Evolutionary conservation across 768 basidiomycete species (phyloP), one percentile per base, ranked within the genome.

Genomic region (Dioszegia hungarica): DNA sequence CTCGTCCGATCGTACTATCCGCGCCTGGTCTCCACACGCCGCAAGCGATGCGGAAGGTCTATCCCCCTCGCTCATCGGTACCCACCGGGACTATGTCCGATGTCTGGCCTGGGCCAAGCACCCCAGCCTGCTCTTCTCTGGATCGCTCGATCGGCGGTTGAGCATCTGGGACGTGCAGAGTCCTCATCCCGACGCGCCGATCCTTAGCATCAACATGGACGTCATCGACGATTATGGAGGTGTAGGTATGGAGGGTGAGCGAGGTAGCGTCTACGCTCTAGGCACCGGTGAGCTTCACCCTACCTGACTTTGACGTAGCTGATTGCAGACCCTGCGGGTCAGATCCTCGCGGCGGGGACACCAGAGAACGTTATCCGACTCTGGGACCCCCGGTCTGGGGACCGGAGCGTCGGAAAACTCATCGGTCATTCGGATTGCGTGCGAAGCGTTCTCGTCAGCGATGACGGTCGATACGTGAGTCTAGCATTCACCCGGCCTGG

Each of bases 391-490:
- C 81, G 95, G 15, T 82, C 85, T 0, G 89, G 89, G 9, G 89
- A 86, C 68, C 81, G 88, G 40, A 85, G 78, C 72, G 85, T 76
- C 25, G 75, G 86, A 11, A 90, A 95, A 69, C 81, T 98, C 0
- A 90, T 97, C 6, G 94, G 94, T 0, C 94, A 99, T 73, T 94
- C 94, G 0, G 95, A 99, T 75, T 98, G 97, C 66, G 92, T 99
- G 58, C 82, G 94, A 9, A 84, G 90, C 3, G 87, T 97, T 40
- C 75, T 93, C 20, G 81, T 98, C 1, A 89, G 89, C 5, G 90
- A 92, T 27, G 93, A 97, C 74, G 85, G 89, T 22, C 83, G 83
- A 83, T 91, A 90, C 75, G 90, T 93, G 71, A 75, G 90, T 79
- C 1, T 27, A 37, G 5, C 28, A 19, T 25, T 34, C 22, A 12